Evolutionary conservation across 257 asterid species (phyloP), one percentile per base, ranked within the genome.

Genomic region (Penstemon eatonii): DNA sequence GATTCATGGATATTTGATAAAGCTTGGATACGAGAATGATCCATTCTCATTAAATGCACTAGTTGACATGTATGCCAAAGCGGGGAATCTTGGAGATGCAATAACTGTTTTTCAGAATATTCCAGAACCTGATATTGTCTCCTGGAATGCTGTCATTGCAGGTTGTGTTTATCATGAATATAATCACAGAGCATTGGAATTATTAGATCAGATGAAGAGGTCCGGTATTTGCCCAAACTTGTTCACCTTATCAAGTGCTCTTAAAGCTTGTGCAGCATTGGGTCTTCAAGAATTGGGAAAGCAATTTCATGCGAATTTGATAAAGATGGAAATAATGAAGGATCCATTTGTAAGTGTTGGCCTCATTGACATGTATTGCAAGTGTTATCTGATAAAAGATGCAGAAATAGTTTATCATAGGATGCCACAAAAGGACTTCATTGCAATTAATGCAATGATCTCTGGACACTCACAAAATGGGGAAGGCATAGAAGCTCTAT

Each of bases 141-240:
- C 96, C 50, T 89, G 95, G 96, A 89, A 89, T 80, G 81, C 94
- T 66, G 68, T 86, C 36, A 86, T 90, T 67, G 82, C 96, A 51
- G 96, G 96, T 46, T 86, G 86, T 59, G 90, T 86, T 15, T 82
- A 72, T 51, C 84, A 81, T 63, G 87, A 80, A 52, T 45, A 67
- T 64, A 69, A 88, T 50, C 78, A 66, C 49, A 42, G 46, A 60
- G 94, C 96, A n/a, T 67, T 90, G 79, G 86, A 73, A 12, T 72
- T 86, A 72, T 77, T 90, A 56, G 68, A 66, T 50, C 76, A 49
- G 75, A 90, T 90, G 94, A 76, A 54, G 67, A 65, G 77, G 61
- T 86, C 83, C 36, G 89, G 93, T 53, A 57, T 73, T 44, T 68
- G 40, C 68, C 96, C 91, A 0, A 87, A 82, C 68, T 51, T 81